Evolutionary conservation across 2,329 filamentous ascomycete genomes (phyloP), one percentile per base, ranked within the genome.

Genomic region (Dothideomycetes sp.): DNA sequence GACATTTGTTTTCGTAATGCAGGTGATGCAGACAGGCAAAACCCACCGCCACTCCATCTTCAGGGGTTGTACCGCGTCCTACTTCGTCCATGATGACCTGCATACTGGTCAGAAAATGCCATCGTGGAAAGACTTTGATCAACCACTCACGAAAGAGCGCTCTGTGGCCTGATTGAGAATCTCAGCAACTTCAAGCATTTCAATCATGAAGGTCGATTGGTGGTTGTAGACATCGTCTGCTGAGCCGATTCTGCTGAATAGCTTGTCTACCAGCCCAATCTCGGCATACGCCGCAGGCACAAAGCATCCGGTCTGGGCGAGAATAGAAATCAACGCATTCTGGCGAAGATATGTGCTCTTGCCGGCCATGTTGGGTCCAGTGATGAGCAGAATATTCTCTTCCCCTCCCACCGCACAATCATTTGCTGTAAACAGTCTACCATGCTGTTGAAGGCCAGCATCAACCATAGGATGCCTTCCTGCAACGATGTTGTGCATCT

Each of bases 151-250:
- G 52, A 98, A 93, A 0, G 83, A 91, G 17, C 81, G 73, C 2
- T 78, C 64, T 1, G 89, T 96, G 0, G 91, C 89, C 49, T 84
- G 73, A 45, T 81, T 84, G 38, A 98, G 71, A 38, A 98, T 98
- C 18, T 82, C 73, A 2, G 89, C 88, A 15, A 91, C 94, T 63
- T 98, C 91, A 2, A 95, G 73, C 91, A 98, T 98, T 64, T 98
- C 91, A 1, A 96, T 86, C 91, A 98, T 96, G 62, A 98, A 98
- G 0, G 93, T 98, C 38, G 86, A 94, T 60, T 96, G 88, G 64
- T 94, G 84, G 37, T 79, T 77, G 64, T 84, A 95, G n/a, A 98
- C 70, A 57, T 94, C 89, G 59, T 98, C 93, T 2, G 89, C 91
- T 1, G 87, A 93, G 2, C 91, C 91, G 16, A 56, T 66, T 3